Conservation (phyloP, 306 rosid genomes). For the Casuarina equisetifolia region DNA sequence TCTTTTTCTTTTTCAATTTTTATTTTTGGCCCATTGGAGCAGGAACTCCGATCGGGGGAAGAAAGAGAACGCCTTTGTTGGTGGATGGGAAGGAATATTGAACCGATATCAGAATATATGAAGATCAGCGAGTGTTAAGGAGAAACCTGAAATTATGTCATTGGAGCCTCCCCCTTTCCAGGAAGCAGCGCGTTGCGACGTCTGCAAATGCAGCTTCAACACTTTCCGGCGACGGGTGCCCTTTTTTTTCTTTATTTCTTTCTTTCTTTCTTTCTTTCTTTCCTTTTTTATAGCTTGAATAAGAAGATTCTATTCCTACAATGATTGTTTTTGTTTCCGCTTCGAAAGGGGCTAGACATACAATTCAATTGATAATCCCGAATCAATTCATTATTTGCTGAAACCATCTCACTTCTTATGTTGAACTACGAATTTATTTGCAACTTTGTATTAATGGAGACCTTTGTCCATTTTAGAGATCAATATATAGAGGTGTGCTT, state of each 20-base stretch:
- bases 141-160: constrained; percentile 42
- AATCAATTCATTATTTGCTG: too few species aligned
- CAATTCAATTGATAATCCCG: not conserved
- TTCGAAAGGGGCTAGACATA: not conserved
- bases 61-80: not conserved
- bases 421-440: too few species aligned
- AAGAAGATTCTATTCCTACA: not conserved
- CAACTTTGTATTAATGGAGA: too few species aligned
- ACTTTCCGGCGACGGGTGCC: constrained; percentile 90
- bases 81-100: not conserved
- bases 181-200: constrained; percentile 90
- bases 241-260: not conserved
- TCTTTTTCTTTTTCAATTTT: not conserved
- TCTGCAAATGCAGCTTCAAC: constrained; percentile 94
- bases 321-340: not conserved
- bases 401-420: too few species aligned
- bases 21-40: not conserved
- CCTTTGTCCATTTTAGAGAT: too few species aligned
- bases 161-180: constrained; percentile 83
- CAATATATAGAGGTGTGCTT: too few species aligned
- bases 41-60: not conserved
- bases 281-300: too few species aligned
- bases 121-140: not conserved
- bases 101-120: not conserved
- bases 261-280: too few species aligned